Percentiles rank a stretch among this genome's conserved stretches.
Conservation (phyloP, 2,329 filamentous ascomycete species). For the Lizonia empirigonia region DNA sequence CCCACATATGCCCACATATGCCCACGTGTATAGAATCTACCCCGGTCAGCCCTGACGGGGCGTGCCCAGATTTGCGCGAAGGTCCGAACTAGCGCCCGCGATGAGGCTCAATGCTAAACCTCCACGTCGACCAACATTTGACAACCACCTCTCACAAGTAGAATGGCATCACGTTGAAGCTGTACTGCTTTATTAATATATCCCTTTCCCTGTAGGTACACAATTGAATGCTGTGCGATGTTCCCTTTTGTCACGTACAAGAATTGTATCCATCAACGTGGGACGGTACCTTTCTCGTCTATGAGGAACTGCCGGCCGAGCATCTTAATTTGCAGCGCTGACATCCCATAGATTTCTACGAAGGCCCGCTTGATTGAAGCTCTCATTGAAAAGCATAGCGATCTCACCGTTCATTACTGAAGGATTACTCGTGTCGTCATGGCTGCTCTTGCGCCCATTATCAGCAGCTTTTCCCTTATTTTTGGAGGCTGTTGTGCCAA, state of each 20-base stretch:
- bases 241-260: neutral
- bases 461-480: conserved; percentile 77
- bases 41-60: conserved; percentile 22
- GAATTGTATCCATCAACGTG: neutral
- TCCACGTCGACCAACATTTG: conserved; percentile 39
- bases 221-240: neutral
- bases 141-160: neutral
- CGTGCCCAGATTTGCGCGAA: conserved; percentile 15
- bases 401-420: neutral
- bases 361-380: neutral
- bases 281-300: neutral
- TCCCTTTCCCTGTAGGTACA: neutral
- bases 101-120: conserved; percentile 31
- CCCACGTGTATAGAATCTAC: conserved; percentile 8
- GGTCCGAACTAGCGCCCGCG: conserved; percentile 30
- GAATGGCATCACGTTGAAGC: neutral
- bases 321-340: neutral
- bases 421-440: conserved; percentile 21
- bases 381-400: neutral
- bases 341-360: neutral
- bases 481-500: conserved; percentile 97
- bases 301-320: neutral
- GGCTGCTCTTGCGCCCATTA: conserved; percentile 45
- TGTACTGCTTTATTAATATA: neutral
- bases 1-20: conserved; percentile 11